Evolutionary conservation across 2,329 filamentous ascomycete genomes (phyloP).

Genomic region (Beauveria rudraprayagi): DNA sequence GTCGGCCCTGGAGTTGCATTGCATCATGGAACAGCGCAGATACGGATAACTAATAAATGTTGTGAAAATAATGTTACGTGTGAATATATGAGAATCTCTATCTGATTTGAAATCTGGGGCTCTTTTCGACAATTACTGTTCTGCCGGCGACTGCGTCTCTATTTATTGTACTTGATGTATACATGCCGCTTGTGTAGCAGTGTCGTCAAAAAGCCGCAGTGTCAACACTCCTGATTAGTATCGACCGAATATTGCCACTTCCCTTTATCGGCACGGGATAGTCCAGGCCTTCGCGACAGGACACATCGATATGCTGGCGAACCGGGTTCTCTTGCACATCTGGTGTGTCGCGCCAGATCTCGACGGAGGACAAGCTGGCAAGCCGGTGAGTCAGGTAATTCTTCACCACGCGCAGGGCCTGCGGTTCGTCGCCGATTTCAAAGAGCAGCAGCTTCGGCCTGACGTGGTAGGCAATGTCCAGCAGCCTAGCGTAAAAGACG

Average conservation of each 20-base stretch:
- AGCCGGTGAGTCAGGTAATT: slow-evolving; percentile 31
- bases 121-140: neutral
- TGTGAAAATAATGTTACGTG: neutral
- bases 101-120: no score
- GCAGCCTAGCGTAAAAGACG: slow-evolving; percentile 60
- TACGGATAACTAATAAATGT: neutral
- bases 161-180: neutral
- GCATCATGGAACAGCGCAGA: neutral
- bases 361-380: slow-evolving; percentile 32
- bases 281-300: slow-evolving; percentile 5
- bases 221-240: slow-evolving; percentile 24
- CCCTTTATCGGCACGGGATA: slow-evolving; percentile 33
- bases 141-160: neutral
- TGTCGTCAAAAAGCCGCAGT: neutral
- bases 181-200: neutral
- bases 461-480: slow-evolving; percentile 44
- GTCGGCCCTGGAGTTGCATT: neutral
- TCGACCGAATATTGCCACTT: slow-evolving; percentile 39
- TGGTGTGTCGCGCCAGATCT: slow-evolving; percentile 68
- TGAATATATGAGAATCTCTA: neutral
- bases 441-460: slow-evolving; percentile 52
- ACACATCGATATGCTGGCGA: slow-evolving; percentile 16
- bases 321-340: slow-evolving; percentile 28
- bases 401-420: slow-evolving; percentile 56
- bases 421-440: slow-evolving; percentile 62